Evolutionary conservation across 305 asterid genomes (phyloP).

Genomic region (Coffea humblotiana): DNA sequence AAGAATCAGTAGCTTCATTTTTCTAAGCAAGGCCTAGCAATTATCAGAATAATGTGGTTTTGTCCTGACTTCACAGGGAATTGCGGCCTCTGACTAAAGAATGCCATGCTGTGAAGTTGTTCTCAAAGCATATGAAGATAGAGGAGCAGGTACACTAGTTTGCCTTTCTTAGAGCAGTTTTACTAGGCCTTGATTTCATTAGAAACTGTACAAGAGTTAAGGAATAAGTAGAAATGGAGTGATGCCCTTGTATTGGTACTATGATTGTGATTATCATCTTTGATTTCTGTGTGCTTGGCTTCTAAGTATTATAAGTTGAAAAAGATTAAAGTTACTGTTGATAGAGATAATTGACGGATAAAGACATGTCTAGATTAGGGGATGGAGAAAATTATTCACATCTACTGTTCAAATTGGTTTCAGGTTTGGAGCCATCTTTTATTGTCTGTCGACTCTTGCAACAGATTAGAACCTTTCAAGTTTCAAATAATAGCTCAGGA

Average conservation of each 20-base stretch:
- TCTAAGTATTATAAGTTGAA: not conserved
- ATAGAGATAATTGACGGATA: not conserved
- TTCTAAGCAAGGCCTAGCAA: not conserved
- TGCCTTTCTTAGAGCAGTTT: not conserved
- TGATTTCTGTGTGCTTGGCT: not conserved
- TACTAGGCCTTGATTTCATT: not conserved
- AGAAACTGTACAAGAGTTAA: not conserved
- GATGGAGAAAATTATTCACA: not conserved
- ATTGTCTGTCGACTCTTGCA: not conserved
- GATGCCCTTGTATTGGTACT: not conserved
- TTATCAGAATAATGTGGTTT: slow-evolving; percentile 18
- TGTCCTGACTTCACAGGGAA: slow-evolving; percentile 52
- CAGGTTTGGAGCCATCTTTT: not conserved
- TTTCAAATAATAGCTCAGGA: not conserved
- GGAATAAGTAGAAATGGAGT: not conserved
- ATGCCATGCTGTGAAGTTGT: slow-evolving; percentile 88
- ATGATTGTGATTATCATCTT: not conserved
- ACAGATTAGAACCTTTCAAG: not conserved
- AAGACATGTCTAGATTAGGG: not conserved
- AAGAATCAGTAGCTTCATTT: too few species aligned
- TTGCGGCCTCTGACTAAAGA: slow-evolving; percentile 72
- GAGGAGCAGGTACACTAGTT: slow-evolving; percentile 74
- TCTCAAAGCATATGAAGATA: slow-evolving; percentile 94
- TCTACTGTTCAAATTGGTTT: not conserved
- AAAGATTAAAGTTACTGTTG: not conserved